These are phyloP conservation scores for Scheffersomyces stipitis DNA, from an alignment of 805 yeast genomes.

Conservation along the genomic window DNA sequence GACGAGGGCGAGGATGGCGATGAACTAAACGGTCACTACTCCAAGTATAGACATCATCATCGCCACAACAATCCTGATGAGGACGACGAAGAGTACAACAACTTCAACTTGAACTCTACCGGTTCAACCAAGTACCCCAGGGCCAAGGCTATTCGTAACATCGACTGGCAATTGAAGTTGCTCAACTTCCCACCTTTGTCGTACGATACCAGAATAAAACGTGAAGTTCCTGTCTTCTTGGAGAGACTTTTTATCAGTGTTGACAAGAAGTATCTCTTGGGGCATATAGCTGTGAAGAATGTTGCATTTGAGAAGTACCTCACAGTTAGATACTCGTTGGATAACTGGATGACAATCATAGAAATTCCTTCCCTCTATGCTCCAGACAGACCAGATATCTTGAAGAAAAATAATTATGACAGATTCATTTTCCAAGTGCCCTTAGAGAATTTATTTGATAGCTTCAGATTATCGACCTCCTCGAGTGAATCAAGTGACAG, in stretches of 20 bases:
- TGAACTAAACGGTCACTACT: slow-evolving; percentile 26
- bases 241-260: slow-evolving; percentile 62
- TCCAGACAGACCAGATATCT: slow-evolving; percentile 51
- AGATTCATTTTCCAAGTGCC: slow-evolving; percentile 68
- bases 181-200: slow-evolving; percentile 45
- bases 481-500: background rate
- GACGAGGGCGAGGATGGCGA: slow-evolving; percentile 23
- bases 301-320: slow-evolving; percentile 67
- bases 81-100: slow-evolving; percentile 12
- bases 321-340: slow-evolving; percentile 69
- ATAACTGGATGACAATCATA: slow-evolving; percentile 73
- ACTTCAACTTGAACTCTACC: slow-evolving; percentile 10
- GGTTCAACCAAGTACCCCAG: slow-evolving; percentile 22
- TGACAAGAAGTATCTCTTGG: slow-evolving; percentile 60
- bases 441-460: slow-evolving; percentile 41
- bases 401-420: slow-evolving; percentile 58
- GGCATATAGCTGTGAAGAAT: slow-evolving; percentile 79
- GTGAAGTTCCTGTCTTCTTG: slow-evolving; percentile 52
- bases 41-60: slow-evolving; percentile 4
- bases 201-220: slow-evolving; percentile 44
- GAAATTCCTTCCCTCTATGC: slow-evolving; percentile 66
- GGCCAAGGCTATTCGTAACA: slow-evolving; percentile 10
- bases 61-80: slow-evolving; percentile 15
- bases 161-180: slow-evolving; percentile 46
- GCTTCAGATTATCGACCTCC: slow-evolving; percentile 16